Evolutionary conservation across 495 filamentous ascomycete species (phyloP).

Genomic region (Parathielavia hyrcaniae): DNA sequence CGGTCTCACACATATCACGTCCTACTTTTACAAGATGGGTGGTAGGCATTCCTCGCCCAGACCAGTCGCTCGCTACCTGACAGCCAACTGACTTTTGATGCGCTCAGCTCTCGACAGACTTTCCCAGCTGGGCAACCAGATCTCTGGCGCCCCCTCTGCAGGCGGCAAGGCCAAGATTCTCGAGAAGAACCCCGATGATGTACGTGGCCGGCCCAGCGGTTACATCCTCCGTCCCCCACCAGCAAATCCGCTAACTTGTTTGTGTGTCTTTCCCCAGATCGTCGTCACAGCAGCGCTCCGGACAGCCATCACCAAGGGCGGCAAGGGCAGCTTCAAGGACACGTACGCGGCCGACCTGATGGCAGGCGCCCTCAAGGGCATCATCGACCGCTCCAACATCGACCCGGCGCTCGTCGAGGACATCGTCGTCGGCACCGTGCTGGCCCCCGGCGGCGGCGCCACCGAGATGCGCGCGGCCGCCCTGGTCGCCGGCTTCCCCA

Average conservation of each 20-base stretch:
- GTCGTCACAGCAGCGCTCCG: slow-evolving; percentile 91
- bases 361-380: slow-evolving; percentile 69
- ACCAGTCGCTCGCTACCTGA: neutral
- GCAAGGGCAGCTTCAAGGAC: slow-evolving; percentile 93
- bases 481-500: slow-evolving; percentile 87
- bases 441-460: slow-evolving; percentile 88
- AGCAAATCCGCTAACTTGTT: neutral
- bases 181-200: slow-evolving; percentile 48
- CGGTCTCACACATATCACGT: neutral
- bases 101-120: slow-evolving; percentile 42
- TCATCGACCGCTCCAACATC: slow-evolving; percentile 78
- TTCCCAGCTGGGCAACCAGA: slow-evolving; percentile 43
- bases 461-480: slow-evolving; percentile 94
- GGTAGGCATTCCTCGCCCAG: slow-evolving; percentile 20
- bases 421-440: slow-evolving; percentile 83
- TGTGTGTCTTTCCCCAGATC: slow-evolving; percentile 47
- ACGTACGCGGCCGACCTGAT: slow-evolving; percentile 81
- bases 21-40: slow-evolving; percentile 31
- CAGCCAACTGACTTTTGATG: neutral
- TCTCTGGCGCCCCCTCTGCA: slow-evolving; percentile 34
- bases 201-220: slow-evolving; percentile 29
- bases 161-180: slow-evolving; percentile 43
- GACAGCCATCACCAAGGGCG: slow-evolving; percentile 85
- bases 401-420: slow-evolving; percentile 82
- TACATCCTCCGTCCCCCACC: neutral